Conservation (phyloP, 305 asterid species). For the Rubia tinctorum region DNA sequence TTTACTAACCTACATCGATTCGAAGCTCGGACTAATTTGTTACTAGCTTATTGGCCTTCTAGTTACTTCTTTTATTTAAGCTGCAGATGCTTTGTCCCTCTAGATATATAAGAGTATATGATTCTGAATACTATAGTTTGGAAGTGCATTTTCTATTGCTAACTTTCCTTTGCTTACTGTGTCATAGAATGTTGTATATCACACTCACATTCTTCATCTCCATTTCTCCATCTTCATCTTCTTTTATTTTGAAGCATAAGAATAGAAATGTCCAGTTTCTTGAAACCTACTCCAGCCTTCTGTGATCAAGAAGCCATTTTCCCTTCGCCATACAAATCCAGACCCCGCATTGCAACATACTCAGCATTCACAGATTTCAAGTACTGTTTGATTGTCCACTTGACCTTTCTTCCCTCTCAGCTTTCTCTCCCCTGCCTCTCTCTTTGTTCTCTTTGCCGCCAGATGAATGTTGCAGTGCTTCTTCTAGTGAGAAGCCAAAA, state of each 20-base stretch:
- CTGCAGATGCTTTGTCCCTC: not conserved
- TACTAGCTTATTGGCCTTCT: not conserved
- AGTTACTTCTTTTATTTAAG: not conserved
- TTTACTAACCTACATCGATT: not conserved
- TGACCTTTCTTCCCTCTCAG: conserved; percentile 71
- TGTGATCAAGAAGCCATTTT: conserved; percentile 6
- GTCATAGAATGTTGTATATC: not conserved
- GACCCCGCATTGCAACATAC: conserved; percentile 77
- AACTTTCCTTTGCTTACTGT: not conserved
- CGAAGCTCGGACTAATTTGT: not conserved
- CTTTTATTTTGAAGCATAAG: not conserved
- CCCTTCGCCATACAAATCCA: not conserved
- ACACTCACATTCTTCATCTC: not conserved
- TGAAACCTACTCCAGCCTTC: not conserved
- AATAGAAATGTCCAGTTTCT: conserved; percentile 7
- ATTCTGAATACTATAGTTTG: not conserved
- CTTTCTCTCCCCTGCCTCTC: conserved; percentile 57
- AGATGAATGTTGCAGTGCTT: conserved; percentile 19
- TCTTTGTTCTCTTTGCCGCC: conserved; percentile 18
- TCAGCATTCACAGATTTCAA: conserved; percentile 60
- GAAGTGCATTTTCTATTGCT: no score
- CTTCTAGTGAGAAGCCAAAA: conserved; percentile 30
- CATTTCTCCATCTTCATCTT: not conserved
- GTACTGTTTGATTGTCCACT: conserved; percentile 78
- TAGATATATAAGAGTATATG: not conserved